phyloP scores from a whole-genome alignment of 441 rosid genomes.

The Flueggea neowawraea region DNA sequence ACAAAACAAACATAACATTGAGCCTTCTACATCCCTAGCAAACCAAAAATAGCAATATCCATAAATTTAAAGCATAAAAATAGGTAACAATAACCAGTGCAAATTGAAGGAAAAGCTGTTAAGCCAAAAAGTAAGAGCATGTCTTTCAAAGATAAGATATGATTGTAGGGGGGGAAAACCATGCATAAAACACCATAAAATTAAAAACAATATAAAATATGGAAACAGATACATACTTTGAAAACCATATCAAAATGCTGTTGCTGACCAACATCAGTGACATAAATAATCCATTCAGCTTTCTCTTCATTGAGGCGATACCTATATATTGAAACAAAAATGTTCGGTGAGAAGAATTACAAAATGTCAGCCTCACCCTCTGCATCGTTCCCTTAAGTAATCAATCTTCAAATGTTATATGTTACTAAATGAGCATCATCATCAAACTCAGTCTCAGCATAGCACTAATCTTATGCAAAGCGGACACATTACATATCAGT shows the following conservation, averaged over 20 bases:
- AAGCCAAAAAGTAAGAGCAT: no score
- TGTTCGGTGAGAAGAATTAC: not conserved
- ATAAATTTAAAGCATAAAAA: no score
- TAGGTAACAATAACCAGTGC: no score
- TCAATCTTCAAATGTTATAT: not conserved
- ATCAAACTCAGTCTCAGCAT: not conserved
- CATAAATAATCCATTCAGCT: conserved; percentile 94
- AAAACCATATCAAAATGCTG: conserved; percentile 89
- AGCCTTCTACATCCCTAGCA: not conserved
- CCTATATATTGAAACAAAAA: conserved; percentile 41
- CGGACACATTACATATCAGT: not conserved
- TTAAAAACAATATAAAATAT: conserved; percentile 3
- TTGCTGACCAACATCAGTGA: conserved; percentile 96
- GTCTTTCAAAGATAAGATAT: not conserved
- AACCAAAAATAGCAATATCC: no score
- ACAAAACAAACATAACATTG: conserved; percentile 2
- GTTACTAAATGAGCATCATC: no score
- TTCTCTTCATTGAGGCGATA: conserved; percentile 91
- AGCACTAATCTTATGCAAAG: not conserved
- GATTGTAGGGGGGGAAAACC: not conserved
- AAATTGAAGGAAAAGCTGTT: no score
- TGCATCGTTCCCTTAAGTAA: not conserved
- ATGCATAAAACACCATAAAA: conserved; percentile 3
- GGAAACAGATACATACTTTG: conserved; percentile 46
- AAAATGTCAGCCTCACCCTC: not conserved